These are phyloP conservation scores for Hibiscus trionum DNA, from an alignment of 345 rosid genomes.

Conservation along the genomic window DNA sequence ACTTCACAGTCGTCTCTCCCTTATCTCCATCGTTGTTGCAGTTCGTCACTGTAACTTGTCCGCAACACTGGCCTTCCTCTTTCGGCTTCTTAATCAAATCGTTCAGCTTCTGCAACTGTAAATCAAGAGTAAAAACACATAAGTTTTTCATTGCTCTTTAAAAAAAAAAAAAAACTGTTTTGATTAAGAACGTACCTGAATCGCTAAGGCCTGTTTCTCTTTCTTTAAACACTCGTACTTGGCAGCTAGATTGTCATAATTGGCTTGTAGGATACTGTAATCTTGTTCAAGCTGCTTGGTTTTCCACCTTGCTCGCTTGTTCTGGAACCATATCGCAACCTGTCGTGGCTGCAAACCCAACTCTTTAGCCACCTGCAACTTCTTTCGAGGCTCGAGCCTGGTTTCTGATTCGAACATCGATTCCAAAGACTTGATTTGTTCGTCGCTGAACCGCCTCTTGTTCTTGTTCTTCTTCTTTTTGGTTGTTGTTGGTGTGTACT, in stretches of 20 bases:
- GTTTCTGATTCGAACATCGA: slow-evolving; percentile 61
- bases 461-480: slow-evolving; percentile 41
- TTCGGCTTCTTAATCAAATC: slow-evolving; percentile 23
- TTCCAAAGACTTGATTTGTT: slow-evolving; percentile 70
- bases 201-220: slow-evolving; percentile 48
- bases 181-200: slow-evolving; percentile 37
- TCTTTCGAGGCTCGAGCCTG: slow-evolving; percentile 66
- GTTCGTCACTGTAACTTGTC: slow-evolving; percentile 12
- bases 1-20: slow-evolving; percentile 21
- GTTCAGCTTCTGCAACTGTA: slow-evolving; percentile 56
- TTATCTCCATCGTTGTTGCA: slow-evolving; percentile 37
- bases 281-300: slow-evolving; percentile 77
- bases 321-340: background rate
- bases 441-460: slow-evolving; percentile 68
- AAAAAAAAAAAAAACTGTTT: too few species aligned
- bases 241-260: slow-evolving; percentile 46
- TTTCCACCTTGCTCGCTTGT: slow-evolving; percentile 50
- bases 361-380: slow-evolving; percentile 63
- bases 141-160: too few species aligned
- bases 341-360: slow-evolving; percentile 9
- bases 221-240: slow-evolving; percentile 51
- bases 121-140: background rate
- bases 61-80: slow-evolving; percentile 28
- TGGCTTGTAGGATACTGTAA: slow-evolving; percentile 39
- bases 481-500: background rate